These are phyloP conservation scores for Vitis hybrid DNA, from an alignment of 177 flowering plant genomes.

Conservation along the genomic window DNA sequence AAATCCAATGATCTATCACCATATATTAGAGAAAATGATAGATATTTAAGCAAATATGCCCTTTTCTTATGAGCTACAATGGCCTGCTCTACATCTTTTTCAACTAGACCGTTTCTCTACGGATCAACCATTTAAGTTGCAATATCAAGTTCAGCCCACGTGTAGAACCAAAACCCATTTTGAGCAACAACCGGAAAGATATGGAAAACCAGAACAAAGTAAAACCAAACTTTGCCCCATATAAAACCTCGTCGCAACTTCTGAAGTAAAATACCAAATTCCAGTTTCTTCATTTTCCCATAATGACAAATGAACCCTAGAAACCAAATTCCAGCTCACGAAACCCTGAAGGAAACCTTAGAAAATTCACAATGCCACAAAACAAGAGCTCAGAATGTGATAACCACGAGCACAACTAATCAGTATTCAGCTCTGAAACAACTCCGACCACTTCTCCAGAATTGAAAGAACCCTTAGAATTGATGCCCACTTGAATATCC, in stretches of 20 bases:
- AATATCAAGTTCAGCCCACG: constrained; percentile 17
- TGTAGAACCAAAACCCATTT: constrained; percentile 38
- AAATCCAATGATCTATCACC: no score
- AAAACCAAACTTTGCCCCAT: constrained; percentile 20
- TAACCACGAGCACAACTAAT: background rate
- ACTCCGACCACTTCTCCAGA: constrained; percentile 4
- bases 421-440: constrained; percentile 14
- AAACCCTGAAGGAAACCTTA: background rate
- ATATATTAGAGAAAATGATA: no score
- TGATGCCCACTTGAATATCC: background rate
- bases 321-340: background rate
- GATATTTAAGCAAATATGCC: no score
- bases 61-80: no score
- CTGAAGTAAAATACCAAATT: background rate
- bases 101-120: constrained; percentile 36
- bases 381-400: background rate
- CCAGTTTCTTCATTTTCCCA: constrained; percentile 4
- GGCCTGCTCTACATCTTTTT: constrained; percentile 55
- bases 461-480: constrained; percentile 16
- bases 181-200: constrained; percentile 17
- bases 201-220: background rate
- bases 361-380: background rate
- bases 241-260: background rate
- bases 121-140: constrained; percentile 62
- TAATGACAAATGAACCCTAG: background rate